Base-by-base conservation (phyloP, 371 early-diverging fungal species). In the Syncephalastrum monosporum region DNA sequence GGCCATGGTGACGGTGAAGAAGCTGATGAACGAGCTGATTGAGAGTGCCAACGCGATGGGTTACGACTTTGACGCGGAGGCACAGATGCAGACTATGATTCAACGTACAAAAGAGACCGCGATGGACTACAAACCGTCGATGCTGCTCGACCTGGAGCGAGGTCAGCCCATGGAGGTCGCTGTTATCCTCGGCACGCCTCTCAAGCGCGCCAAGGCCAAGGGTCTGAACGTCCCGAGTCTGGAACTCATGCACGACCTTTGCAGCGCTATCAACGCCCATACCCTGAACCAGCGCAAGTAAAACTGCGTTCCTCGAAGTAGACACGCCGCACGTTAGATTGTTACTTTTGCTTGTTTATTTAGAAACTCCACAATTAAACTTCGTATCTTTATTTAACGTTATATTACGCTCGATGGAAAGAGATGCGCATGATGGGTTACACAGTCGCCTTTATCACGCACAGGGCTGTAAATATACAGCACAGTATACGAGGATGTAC, bases 21-120 rank as follows among this genome's bases (percentile, higher is more conserved):
- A 59, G 7, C 53, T 85, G 12, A 92, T 90, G 86, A 27, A 25
- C 0, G 93, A 93, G 50, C 74, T 89, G 5, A 82, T 85, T 48
- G 62, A 59, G 0, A 67, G 75, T 2, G 82, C 85, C n/a, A 84
- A 73, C 41, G 79, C 75, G 4, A 59, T 67, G 33, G 79, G 82
- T 3, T 75, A 86, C 45, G 64, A 71, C 7, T 79, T 69, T 24
- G 65, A 79, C 51, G 68, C 68, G 13, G 62, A 81, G 14, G 72
- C 71, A 4, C 65, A 80, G 42, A 66, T 82, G 42, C 59, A 74
- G 0, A 56, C 29, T 1, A 81, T 85, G 72, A 69, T 88, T 53
- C 49, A 45, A 10, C 72, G 69, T 24, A 85, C 86, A 10, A 50
- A 58, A 12, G 57, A 65, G 1, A 76, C 82, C 5, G 82, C 79